phyloP scores from a whole-genome alignment of 108 stramenopile genomes.

The Nitzschia inconspicua region DNA sequence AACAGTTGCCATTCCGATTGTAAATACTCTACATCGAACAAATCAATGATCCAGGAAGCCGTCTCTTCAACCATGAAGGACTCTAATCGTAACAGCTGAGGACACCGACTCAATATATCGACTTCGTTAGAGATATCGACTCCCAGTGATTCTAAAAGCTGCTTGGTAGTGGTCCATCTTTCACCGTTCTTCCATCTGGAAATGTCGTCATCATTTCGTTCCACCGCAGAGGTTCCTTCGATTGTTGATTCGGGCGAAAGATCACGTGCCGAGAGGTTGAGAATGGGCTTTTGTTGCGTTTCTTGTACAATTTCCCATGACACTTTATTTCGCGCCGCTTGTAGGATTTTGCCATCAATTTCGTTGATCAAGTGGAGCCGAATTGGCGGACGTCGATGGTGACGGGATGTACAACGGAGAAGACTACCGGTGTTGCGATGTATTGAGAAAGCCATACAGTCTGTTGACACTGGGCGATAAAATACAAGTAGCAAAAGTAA shows the following conservation, averaged over 20 bases:
- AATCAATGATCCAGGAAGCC: constrained; percentile 8
- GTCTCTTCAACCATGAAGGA: constrained; percentile 10
- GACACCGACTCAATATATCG: neutral
- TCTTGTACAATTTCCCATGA: constrained; percentile 27
- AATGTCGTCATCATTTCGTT: neutral
- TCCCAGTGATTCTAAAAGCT: neutral
- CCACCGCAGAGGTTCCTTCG: neutral
- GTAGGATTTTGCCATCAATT: constrained; percentile 1
- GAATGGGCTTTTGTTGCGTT: constrained; percentile 6
- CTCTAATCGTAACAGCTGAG: constrained; percentile 24
- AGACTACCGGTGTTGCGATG: too few species aligned
- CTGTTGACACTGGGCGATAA: too few species aligned
- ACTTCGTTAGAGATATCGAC: neutral
- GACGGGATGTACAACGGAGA: too few species aligned
- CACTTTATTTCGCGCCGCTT: constrained; percentile 17
- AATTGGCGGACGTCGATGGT: too few species aligned
- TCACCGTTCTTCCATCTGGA: constrained; percentile 15
- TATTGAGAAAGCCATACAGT: too few species aligned
- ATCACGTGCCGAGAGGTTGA: constrained; percentile 18
- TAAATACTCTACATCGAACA: constrained; percentile 8
- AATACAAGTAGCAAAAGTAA: too few species aligned
- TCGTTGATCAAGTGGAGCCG: neutral
- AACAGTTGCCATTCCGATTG: neutral
- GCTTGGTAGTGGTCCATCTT: constrained; percentile 13
- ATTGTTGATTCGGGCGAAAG: neutral